Evolutionary conservation across 148 eudicot species (phyloP).

Genomic region (Pouteria glomerata): DNA sequence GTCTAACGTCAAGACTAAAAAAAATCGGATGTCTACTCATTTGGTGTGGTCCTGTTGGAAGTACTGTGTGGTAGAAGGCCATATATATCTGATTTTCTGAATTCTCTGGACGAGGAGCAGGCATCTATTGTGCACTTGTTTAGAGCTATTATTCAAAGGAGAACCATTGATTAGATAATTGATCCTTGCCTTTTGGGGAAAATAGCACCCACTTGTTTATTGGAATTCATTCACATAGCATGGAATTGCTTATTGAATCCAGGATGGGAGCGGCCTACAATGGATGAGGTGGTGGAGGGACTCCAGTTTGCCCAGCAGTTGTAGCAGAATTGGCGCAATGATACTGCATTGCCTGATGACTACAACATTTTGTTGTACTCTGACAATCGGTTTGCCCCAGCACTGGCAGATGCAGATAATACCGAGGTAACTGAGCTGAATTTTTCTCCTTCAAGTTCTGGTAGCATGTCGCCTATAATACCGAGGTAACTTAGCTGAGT

Average conservation of each 20-base stretch:
- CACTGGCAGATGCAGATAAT: no score
- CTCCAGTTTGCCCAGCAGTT: conserved; percentile 1
- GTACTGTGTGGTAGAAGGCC: not conserved
- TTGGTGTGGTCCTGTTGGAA: not conserved
- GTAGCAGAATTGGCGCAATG: not conserved
- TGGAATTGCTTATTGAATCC: not conserved
- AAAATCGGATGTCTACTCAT: not conserved
- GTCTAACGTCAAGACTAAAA: not conserved
- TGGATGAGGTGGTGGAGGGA: conserved; percentile 6
- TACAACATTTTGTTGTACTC: no score
- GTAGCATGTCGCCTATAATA: no score
- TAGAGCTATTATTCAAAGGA: not conserved
- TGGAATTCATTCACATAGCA: not conserved
- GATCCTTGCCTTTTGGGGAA: not conserved
- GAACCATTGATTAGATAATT: not conserved
- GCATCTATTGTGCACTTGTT: not conserved
- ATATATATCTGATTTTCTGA: no score
- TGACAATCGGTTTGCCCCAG: no score
- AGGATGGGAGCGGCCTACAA: conserved; percentile 3
- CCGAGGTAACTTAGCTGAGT: no score
- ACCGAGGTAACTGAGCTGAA: no score
- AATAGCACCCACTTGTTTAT: conserved; percentile 5
- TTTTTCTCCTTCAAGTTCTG: no score
- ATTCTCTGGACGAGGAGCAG: not conserved
- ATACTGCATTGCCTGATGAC: no score